These are phyloP conservation scores for Cercospora sojina DNA, from an alignment of 2,329 filamentous ascomycete species.

Conservation along the genomic window DNA sequence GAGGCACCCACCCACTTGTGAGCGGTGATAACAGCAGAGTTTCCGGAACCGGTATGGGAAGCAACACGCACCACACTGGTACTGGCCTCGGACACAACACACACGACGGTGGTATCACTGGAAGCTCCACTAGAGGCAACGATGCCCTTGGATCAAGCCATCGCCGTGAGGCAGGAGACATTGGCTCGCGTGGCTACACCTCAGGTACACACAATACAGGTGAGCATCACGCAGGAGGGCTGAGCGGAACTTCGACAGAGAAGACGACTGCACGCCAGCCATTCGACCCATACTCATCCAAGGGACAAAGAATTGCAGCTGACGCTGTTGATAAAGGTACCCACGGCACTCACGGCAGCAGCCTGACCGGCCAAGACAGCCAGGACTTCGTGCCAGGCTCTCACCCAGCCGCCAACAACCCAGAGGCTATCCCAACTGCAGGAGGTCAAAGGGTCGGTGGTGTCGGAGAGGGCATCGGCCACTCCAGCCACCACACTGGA, in stretches of 20 bases:
- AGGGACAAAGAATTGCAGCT: conserved; percentile 22
- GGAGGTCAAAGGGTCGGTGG: conserved; percentile 30
- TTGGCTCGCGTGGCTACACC: conserved; percentile 8
- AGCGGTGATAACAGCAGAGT: neutral
- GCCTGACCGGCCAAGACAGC: neutral
- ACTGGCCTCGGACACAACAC: conserved; percentile 5
- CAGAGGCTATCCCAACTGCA: conserved; percentile 32
- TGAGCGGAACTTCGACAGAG: neutral
- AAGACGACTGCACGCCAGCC: conserved; percentile 20
- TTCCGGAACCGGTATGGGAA: neutral
- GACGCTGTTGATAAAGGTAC: conserved; percentile 14
- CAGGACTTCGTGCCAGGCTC: conserved; percentile 20
- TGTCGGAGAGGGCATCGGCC: conserved; percentile 15
- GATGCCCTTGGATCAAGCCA: conserved; percentile 11
- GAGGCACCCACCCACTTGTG: conserved; percentile 18
- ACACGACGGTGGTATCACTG: conserved; percentile 12
- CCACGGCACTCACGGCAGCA: neutral
- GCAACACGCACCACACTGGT: conserved; percentile 2
- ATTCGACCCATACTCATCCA: conserved; percentile 22
- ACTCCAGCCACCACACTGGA: conserved; percentile 14
- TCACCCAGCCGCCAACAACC: conserved; percentile 27
- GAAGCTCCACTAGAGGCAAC: conserved; percentile 10
- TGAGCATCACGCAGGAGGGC: neutral
- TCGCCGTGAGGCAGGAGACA: conserved; percentile 14
- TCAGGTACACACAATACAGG: conserved; percentile 12